Evolutionary conservation across 805 yeast genomes (phyloP).

Genomic region (Spathaspora girioi): DNA sequence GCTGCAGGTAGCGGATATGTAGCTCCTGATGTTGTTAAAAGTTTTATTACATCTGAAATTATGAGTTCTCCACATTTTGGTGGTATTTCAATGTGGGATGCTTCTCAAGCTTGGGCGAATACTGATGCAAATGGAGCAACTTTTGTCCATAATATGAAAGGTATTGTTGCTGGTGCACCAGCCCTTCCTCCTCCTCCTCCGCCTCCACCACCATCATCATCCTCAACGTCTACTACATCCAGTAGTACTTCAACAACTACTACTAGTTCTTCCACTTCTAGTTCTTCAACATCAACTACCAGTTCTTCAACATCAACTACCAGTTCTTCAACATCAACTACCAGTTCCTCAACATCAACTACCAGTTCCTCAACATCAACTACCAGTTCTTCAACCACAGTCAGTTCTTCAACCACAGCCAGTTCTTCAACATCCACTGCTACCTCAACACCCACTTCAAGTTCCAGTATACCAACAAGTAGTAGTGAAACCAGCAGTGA

Average conservation of each 20-base stretch:
- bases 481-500: background rate
- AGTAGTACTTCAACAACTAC: slow-evolving; percentile 12
- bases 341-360: too few species aligned
- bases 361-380: background rate
- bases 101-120: slow-evolving; percentile 46
- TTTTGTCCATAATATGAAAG: slow-evolving; percentile 37
- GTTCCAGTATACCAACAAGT: slow-evolving; percentile 3
- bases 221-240: slow-evolving; percentile 4
- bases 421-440: slow-evolving; percentile 1
- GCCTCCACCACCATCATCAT: background rate
- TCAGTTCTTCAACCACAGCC: background rate
- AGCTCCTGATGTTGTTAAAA: slow-evolving; percentile 16
- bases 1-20: slow-evolving; percentile 36
- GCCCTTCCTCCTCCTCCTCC: slow-evolving; percentile 1
- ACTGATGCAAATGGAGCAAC: slow-evolving; percentile 15
- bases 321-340: slow-evolving; percentile 1
- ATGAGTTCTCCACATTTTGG: slow-evolving; percentile 41
- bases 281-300: background rate
- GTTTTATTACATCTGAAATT: slow-evolving; percentile 13
- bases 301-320: slow-evolving; percentile 5
- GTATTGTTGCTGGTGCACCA: slow-evolving; percentile 26
- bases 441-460: background rate
- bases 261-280: slow-evolving; percentile 2
- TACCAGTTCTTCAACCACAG: slow-evolving; percentile 1
- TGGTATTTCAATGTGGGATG: slow-evolving; percentile 86